Evolutionary conservation across 768 basidiomycete species (phyloP).

Genomic region (Suillus plorans): DNA sequence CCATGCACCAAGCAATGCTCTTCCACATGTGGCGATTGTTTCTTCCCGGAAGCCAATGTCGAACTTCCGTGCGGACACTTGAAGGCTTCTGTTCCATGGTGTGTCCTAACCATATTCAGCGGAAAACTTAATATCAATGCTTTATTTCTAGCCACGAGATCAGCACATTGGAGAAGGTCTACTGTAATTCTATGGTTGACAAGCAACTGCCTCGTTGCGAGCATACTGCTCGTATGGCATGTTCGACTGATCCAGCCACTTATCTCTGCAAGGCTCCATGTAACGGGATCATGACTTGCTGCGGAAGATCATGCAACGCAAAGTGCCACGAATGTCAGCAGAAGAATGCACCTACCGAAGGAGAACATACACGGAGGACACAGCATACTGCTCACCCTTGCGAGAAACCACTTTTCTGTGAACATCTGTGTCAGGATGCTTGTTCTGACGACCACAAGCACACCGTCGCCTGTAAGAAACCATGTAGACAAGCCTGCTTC

Average conservation of each 20-base stretch:
- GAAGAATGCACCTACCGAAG: constrained; percentile 3
- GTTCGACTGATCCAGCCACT: constrained; percentile 42
- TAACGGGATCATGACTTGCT: constrained; percentile 48
- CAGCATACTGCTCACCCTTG: constrained; percentile 50
- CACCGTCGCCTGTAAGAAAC: constrained; percentile 41
- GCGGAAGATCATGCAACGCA: constrained; percentile 48
- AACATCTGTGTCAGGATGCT: constrained; percentile 46
- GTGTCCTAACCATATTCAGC: constrained; percentile 10
- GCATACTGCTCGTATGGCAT: constrained; percentile 47
- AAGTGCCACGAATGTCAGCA: constrained; percentile 51
- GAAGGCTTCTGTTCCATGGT: constrained; percentile 49
- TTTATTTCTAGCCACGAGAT: constrained; percentile 40
- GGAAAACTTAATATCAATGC: neutral
- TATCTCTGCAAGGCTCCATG: constrained; percentile 45
- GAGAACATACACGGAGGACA: constrained; percentile 17
- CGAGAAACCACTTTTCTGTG: constrained; percentile 51
- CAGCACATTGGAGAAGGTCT: constrained; percentile 42
- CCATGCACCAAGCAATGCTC: constrained; percentile 58
- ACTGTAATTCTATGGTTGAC: constrained; percentile 42
- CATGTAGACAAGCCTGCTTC: constrained; percentile 53
- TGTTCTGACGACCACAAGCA: constrained; percentile 56
- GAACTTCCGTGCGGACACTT: constrained; percentile 59
- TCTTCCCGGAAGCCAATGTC: constrained; percentile 45
- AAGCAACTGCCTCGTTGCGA: constrained; percentile 54
- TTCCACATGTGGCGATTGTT: constrained; percentile 52